phyloP scores from a whole-genome alignment of 345 rosid genomes.

The Eucalyptus caleyi region DNA sequence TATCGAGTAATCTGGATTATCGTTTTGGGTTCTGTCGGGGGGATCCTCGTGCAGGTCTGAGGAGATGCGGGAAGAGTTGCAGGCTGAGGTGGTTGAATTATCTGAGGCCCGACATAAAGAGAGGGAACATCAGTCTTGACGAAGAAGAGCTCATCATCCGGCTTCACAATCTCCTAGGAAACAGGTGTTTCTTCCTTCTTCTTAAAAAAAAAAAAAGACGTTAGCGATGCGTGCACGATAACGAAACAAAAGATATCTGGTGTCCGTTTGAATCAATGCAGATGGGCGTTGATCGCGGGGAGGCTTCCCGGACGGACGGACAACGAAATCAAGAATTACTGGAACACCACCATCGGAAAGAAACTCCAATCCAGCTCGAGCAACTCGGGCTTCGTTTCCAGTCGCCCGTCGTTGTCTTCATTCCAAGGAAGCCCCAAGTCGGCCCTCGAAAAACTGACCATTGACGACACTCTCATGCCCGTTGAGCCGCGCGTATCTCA shows the following conservation, averaged over 20 bases:
- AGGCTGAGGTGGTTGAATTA: conserved; percentile 24
- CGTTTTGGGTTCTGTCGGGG: not conserved
- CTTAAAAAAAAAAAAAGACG: conserved; percentile 5
- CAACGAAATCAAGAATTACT: conserved; percentile 7
- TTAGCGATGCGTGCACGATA: not conserved
- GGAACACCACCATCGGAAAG: not conserved
- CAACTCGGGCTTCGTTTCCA: not conserved
- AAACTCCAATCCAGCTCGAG: not conserved
- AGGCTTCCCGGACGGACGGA: conserved; percentile 11
- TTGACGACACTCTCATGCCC: not conserved
- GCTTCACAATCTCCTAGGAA: conserved; percentile 23
- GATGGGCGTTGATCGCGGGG: conserved; percentile 6
- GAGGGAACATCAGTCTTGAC: conserved; percentile 14
- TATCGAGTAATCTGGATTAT: not conserved
- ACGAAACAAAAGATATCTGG: not conserved
- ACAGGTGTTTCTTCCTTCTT: conserved; percentile 14
- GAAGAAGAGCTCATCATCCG: conserved; percentile 25
- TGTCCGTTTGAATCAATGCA: not conserved
- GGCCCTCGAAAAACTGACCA: not conserved
- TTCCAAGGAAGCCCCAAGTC: not conserved
- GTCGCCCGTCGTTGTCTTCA: not conserved
- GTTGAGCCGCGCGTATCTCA: not conserved
- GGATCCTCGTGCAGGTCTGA: not conserved
- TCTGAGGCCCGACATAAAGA: conserved; percentile 17
- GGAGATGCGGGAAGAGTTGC: conserved; percentile 24